Percentiles rank a stretch among this genome's conserved stretches.
These are phyloP conservation scores for Dalbergia cochinchinensis DNA, from an alignment of 306 rosid species.

Conservation along the genomic window DNA sequence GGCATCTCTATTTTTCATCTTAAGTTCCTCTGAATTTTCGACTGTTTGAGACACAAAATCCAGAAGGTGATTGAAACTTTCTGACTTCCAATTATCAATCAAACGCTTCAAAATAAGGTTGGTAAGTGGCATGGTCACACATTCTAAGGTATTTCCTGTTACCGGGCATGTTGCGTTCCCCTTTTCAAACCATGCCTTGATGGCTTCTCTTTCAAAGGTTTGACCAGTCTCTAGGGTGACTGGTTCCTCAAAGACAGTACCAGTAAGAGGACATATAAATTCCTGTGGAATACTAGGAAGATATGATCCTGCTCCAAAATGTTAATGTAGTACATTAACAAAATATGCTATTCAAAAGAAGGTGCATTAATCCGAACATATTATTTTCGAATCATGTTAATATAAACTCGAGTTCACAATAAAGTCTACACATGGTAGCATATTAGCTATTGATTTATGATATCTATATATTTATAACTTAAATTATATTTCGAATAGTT, in stretches of 20 bases:
- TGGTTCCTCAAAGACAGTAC: constrained; percentile 78
- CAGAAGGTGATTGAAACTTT: constrained; percentile 56
- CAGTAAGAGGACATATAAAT: constrained; percentile 78
- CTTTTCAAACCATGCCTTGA: constrained; percentile 76
- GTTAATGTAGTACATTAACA: constrained; percentile 22
- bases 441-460: no score
- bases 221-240: constrained; percentile 84
- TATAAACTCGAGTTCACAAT: no score
- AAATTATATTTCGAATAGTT: no score
- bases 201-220: constrained; percentile 76
- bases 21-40: constrained; percentile 45
- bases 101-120: constrained; percentile 76
- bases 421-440: no score
- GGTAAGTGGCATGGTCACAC: constrained; percentile 60
- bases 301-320: constrained; percentile 60
- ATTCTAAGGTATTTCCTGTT: constrained; percentile 70
- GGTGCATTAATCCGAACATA: neutral
- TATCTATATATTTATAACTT: no score
- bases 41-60: constrained; percentile 58
- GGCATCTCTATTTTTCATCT: constrained; percentile 49
- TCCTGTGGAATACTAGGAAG: constrained; percentile 66
- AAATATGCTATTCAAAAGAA: constrained; percentile 26
- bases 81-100: constrained; percentile 75
- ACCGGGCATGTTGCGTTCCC: constrained; percentile 82
- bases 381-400: neutral